A percentile compares a stretch with the other conserved stretches of the same genome.
Conservation (phyloP, 805 yeast species). For the Saccharomycopsis vini region DNA sequence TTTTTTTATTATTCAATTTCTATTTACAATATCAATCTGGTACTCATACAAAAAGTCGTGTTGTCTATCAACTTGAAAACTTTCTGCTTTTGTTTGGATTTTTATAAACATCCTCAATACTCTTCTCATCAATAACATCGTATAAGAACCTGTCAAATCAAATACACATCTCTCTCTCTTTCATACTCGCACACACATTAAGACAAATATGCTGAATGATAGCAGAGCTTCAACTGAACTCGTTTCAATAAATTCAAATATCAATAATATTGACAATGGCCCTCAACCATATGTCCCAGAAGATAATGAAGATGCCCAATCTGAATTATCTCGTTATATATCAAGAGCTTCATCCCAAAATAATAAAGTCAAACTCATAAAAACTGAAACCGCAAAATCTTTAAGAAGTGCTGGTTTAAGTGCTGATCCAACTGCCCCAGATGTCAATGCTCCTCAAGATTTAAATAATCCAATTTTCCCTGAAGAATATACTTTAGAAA, state of each 20-base stretch:
- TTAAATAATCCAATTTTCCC: conserved; percentile 72
- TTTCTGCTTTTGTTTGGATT: too few species aligned
- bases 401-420: conserved; percentile 54
- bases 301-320: conserved; percentile 37
- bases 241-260: not conserved
- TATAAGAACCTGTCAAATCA: too few species aligned
- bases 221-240: not conserved
- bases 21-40: too few species aligned
- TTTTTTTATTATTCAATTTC: too few species aligned
- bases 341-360: conserved; percentile 22
- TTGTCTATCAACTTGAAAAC: too few species aligned
- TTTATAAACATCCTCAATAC: too few species aligned
- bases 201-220: conserved; percentile 25
- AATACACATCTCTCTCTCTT: too few species aligned
- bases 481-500: conserved; percentile 85
- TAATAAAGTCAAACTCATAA: conserved; percentile 30
- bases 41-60: too few species aligned
- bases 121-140: too few species aligned
- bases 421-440: conserved; percentile 44
- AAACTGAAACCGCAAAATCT: conserved; percentile 70
- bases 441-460: conserved; percentile 45
- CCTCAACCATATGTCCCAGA: conserved; percentile 35
- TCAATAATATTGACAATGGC: conserved; percentile 2
- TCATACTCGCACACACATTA: too few species aligned
- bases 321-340: conserved; percentile 29